These are phyloP conservation scores for Drechslerella dactyloides DNA, from an alignment of 2,329 filamentous ascomycete species.

Conservation along the genomic window DNA sequence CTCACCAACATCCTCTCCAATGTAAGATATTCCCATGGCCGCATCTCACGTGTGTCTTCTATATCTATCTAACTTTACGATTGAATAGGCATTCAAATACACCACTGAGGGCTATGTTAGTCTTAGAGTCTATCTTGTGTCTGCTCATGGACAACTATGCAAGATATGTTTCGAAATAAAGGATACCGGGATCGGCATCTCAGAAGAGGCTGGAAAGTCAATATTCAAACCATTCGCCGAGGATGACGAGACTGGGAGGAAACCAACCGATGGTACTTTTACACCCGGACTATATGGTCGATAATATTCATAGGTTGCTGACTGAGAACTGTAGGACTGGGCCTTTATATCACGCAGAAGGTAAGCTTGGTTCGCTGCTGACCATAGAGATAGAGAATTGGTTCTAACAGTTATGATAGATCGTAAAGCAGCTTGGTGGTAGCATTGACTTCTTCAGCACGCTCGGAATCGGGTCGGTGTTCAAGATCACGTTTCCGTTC, in stretches of 20 bases:
- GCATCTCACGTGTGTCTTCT: neutral
- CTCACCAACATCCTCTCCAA: slow-evolving; percentile 53
- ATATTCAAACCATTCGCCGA: slow-evolving; percentile 52
- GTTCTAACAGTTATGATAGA: slow-evolving; percentile 14
- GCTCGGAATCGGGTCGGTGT: slow-evolving; percentile 40
- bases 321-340: slow-evolving; percentile 18
- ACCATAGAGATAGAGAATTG: neutral
- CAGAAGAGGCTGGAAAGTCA: slow-evolving; percentile 50
- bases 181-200: slow-evolving; percentile 54
- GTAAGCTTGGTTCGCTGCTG: slow-evolving; percentile 3
- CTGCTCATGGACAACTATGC: slow-evolving; percentile 30
- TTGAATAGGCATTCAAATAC: slow-evolving; percentile 53
- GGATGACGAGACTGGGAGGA: slow-evolving; percentile 43
- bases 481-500: slow-evolving; percentile 48
- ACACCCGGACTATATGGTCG: too few relatives aligned
- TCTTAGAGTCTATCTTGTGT: slow-evolving; percentile 50
- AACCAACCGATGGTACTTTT: slow-evolving; percentile 35
- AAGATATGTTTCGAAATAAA: slow-evolving; percentile 46
- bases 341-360: slow-evolving; percentile 44
- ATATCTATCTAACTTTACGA: slow-evolving; percentile 6
- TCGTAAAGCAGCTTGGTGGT: slow-evolving; percentile 46
- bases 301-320: too few relatives aligned
- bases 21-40: slow-evolving; percentile 21
- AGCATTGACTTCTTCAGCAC: slow-evolving; percentile 46
- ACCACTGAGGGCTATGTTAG: slow-evolving; percentile 52